A percentile compares a stretch with the other conserved stretches of the same genome.
phyloP scores from a whole-genome alignment of 257 asterid genomes.

The Euphrasia confusa region DNA sequence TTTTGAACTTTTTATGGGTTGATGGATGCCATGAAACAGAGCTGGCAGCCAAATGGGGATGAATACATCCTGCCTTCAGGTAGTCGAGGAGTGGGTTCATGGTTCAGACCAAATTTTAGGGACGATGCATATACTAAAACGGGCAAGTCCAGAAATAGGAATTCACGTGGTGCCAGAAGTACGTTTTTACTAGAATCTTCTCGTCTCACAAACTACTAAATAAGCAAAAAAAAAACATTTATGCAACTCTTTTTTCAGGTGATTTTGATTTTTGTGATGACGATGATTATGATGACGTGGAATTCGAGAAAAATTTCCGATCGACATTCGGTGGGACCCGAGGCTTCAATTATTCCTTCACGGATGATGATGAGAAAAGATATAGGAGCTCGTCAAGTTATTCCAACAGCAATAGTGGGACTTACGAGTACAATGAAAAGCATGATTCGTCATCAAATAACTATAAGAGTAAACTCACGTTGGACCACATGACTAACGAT shows the following conservation, averaged over 20 bases:
- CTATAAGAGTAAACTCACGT: slow-evolving; percentile 21
- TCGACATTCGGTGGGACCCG: slow-evolving; percentile 53
- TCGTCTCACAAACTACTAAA: neutral
- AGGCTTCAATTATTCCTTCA: slow-evolving; percentile 52
- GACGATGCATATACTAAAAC: slow-evolving; percentile 37
- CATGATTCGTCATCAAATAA: slow-evolving; percentile 42
- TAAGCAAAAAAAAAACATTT: no score
- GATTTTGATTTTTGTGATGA: slow-evolving; percentile 45
- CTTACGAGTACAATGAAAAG: neutral
- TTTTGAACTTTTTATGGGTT: neutral
- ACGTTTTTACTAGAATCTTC: slow-evolving; percentile 21
- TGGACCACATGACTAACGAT: slow-evolving; percentile 38
- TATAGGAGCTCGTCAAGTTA: slow-evolving; percentile 44
- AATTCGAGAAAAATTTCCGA: slow-evolving; percentile 54
- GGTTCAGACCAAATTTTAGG: slow-evolving; percentile 61
- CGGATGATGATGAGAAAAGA: slow-evolving; percentile 44
- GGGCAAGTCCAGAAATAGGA: slow-evolving; percentile 42
- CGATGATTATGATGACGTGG: slow-evolving; percentile 31
- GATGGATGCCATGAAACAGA: slow-evolving; percentile 33
- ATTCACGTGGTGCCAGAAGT: slow-evolving; percentile 40
- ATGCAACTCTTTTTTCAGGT: slow-evolving; percentile 28
- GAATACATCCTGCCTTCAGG: slow-evolving; percentile 45
- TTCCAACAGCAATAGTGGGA: slow-evolving; percentile 40
- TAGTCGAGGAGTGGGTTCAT: slow-evolving; percentile 38
- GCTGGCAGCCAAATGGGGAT: slow-evolving; percentile 41